A percentile compares a stretch with the other conserved stretches of the same genome.
Conservation (phyloP, 2,329 filamentous ascomycete genomes). For the Cladosporium velox region DNA sequence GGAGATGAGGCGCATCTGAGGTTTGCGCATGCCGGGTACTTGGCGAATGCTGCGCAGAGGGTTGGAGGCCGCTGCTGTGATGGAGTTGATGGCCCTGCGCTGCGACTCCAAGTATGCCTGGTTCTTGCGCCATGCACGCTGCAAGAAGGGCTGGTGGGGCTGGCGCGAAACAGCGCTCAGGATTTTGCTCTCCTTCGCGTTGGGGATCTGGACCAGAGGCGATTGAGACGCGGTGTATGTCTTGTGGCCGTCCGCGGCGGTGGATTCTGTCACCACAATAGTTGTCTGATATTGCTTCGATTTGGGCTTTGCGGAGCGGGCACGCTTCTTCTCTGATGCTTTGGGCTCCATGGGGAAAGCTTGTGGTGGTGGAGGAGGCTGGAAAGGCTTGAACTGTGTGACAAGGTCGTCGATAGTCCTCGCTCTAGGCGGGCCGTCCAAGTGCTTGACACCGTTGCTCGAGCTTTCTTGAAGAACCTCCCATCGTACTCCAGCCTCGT, state of each 20-base stretch:
- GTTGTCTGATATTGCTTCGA: constrained; percentile 49
- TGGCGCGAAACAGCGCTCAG: constrained; percentile 12
- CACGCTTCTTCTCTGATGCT: constrained; percentile 24
- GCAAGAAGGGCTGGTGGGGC: constrained; percentile 59
- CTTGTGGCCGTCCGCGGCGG: constrained; percentile 51
- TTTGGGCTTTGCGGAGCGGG: constrained; percentile 13
- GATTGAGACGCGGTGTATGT: constrained; percentile 55
- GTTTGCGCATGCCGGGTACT: constrained; percentile 29
- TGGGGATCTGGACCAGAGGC: constrained; percentile 34
- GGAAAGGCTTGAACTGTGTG: constrained; percentile 68
- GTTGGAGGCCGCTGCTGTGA: constrained; percentile 14
- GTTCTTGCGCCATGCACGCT: constrained; percentile 69
- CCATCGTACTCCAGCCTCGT: constrained; percentile 42
- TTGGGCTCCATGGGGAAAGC: constrained; percentile 44
- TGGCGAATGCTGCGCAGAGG: constrained; percentile 24
- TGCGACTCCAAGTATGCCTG: constrained; percentile 48
- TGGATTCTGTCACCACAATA: constrained; percentile 55
- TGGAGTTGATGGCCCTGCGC: constrained; percentile 15
- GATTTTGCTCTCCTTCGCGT: constrained; percentile 19
- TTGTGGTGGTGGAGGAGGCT: constrained; percentile 77
- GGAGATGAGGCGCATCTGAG: constrained; percentile 76
- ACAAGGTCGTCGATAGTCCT: constrained; percentile 45
- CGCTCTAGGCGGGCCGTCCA: constrained; percentile 31
- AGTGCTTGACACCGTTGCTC: constrained; percentile 34
- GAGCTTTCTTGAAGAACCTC: constrained; percentile 40